Base-by-base conservation (phyloP, 805 yeast species). In the Cyberlindnera euphorbiae region DNA sequence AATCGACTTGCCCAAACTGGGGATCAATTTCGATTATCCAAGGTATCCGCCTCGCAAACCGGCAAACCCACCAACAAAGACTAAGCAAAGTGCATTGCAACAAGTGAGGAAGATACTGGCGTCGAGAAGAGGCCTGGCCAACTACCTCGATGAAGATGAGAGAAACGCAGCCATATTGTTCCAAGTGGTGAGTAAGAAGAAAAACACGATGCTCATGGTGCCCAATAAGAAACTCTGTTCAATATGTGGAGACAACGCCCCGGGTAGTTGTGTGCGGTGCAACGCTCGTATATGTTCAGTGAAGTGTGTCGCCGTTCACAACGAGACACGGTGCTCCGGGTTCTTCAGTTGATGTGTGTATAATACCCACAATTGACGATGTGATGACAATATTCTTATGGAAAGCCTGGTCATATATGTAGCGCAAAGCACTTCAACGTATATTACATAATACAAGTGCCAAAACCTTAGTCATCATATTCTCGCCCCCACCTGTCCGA, bases 171-270 rank as follows among this genome's bases (percentile, higher is more conserved):
- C 63, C 32, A 48, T 48, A 14, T 41, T 53, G 21, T 40, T 59
- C 33, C 53, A 61, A 21, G 37, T 49, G 8, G 50, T 49, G 13
- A 41, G 60, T 5, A 63, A 60, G 39, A 62, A 59, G 28, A 50
- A 49, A 34, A 52, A 44, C 38, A 41, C 45, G 11, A 41, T 41
- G 45, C 54, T 60, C 30, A 47, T 53, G 28, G 58, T 59, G 10
- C 58, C 59, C 12, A 49, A 58, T 26, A 66, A 65, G 50, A 66
- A 67, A 32, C 51, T 68, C 8, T 69, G 74, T 36, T 60, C 71
- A 0, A 66, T 69, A 7, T 69, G 74, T 52, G 74, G 74, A 2
- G 66, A 66, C 32, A 56, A 62, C 6, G 56, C 69, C 26, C 67
- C 59, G 26, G 62, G 65, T 12, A 46, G 59, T 17, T 69, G 74